Base-by-base conservation (phyloP, 202 grass and related monocot species). In the Hordeum pubiflorum region DNA sequence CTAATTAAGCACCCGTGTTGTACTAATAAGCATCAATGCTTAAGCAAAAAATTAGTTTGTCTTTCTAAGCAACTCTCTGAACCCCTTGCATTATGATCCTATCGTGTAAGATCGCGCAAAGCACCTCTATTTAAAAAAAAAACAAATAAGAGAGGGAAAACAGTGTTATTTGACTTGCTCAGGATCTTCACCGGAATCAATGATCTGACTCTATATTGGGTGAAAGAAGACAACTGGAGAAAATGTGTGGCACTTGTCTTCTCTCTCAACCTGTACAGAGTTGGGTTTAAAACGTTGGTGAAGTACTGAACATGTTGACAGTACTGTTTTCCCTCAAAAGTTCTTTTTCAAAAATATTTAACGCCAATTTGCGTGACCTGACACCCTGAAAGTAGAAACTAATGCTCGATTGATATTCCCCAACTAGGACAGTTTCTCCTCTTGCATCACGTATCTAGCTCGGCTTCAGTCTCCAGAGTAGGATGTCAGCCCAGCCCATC, bases 401-500 rank as follows among this genome's bases (percentile, higher is more conserved):
- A 69, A 57, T 57, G 14, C 77, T 48, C 44, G 3, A 44, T 59
- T 74, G 44, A 66, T 58, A 6, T 26, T 59, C 33, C 34, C 3
- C 61, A 50, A 37, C 22, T 7, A 69, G 75, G 54, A 69, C 29
- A 26, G 22, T 36, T 61, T 69, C 18, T 83, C 81, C 56, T 55
- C 24, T 77, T 46, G 43, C 43, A 46, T 46, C 43, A 14, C 43
- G 3, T 20, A 22, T 60, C 34, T 3, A 23, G 10, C 22, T 69
- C 46, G 14, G 46, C 14, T 6, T 54, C 7, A n/a, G 7, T 63
- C 32, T 4, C 20, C 29, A 44, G n/a, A 50, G 2, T 48, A 56
- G 22, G 44, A 41, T 58, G 26, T 9, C 36, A 58, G 60, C 60
- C 83, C 59, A 79, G 69, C 48, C 76, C 69, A 79, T 44, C 23